Percentiles rank a stretch among this genome's conserved stretches.
phyloP scores from a whole-genome alignment of 306 rosid species.

The Parietaria judaica region DNA sequence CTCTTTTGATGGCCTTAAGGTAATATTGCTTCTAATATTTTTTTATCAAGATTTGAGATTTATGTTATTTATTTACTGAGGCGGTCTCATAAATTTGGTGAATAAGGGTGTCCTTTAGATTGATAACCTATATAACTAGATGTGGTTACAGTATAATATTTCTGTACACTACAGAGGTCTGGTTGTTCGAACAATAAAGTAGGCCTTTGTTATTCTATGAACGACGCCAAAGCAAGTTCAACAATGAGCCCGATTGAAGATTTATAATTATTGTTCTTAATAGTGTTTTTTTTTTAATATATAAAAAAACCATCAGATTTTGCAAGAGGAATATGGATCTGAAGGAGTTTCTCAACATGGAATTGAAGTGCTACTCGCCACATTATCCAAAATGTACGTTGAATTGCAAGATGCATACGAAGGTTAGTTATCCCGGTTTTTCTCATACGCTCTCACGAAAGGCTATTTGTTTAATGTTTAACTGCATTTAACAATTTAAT shows the following conservation, averaged over 20 bases:
- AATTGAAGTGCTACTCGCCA: constrained; percentile 40
- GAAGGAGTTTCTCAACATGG: constrained; percentile 53
- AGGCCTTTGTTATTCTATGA: not conserved
- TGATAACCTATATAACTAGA: not conserved
- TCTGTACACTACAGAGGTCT: not conserved
- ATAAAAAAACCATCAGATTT: constrained; percentile 34
- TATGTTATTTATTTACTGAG: constrained; percentile 3
- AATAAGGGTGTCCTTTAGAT: not conserved
- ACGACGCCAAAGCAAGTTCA: not conserved
- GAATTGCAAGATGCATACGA: constrained; percentile 61
- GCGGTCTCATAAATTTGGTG: not conserved
- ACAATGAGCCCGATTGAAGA: not conserved
- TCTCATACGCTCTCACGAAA: constrained; percentile 10
- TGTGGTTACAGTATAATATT: not conserved
- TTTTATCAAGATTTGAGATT: not conserved
- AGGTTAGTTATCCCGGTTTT: constrained; percentile 34
- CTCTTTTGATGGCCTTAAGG: constrained; percentile 63
- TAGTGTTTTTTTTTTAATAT: not conserved
- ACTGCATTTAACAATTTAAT: not conserved
- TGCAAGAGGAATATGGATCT: constrained; percentile 55
- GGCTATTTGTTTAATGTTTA: not conserved
- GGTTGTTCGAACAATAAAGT: no score
- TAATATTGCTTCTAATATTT: constrained; percentile 9
- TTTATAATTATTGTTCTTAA: not conserved
- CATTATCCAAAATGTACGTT: constrained; percentile 54